Conservation (phyloP, 1,139 yeast species). For the Candida freyschussii region DNA sequence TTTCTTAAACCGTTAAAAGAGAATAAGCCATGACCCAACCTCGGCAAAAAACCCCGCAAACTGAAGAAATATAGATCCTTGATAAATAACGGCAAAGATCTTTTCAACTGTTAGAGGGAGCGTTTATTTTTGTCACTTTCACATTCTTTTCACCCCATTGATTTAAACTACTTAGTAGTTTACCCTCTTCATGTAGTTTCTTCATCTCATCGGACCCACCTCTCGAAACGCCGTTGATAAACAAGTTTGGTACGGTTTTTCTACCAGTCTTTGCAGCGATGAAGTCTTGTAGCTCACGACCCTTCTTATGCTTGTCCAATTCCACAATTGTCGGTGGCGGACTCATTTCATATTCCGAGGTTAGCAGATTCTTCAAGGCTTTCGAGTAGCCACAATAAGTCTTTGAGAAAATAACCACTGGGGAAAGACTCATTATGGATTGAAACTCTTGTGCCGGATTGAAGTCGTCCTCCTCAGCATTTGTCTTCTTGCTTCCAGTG, state of each 20-base stretch:
- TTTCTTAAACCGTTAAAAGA: too few species aligned
- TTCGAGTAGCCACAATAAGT: constrained; percentile 73
- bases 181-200: constrained; percentile 52
- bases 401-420: constrained; percentile 70
- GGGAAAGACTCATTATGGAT: constrained; percentile 55
- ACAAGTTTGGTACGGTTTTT: constrained; percentile 66
- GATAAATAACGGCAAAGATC: too few species aligned
- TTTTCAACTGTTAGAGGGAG: constrained; percentile 43
- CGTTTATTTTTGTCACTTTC: constrained; percentile 47
- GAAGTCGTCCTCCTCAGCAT: constrained; percentile 29
- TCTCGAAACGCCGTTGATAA: constrained; percentile 57
- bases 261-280: constrained; percentile 56
- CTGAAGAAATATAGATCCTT: too few species aligned
- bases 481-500: not conserved
- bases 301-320: constrained; percentile 72
- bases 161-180: constrained; percentile 43
- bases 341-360: constrained; percentile 58
- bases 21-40: too few species aligned
- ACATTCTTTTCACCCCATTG: constrained; percentile 62
- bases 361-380: constrained; percentile 60
- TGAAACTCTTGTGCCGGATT: constrained; percentile 60
- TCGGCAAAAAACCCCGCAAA: too few species aligned
- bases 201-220: constrained; percentile 82
- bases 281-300: constrained; percentile 55
- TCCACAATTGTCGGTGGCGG: constrained; percentile 78